Base-by-base conservation (phyloP, 257 asterid species). In the Solanum tarijense region DNA sequence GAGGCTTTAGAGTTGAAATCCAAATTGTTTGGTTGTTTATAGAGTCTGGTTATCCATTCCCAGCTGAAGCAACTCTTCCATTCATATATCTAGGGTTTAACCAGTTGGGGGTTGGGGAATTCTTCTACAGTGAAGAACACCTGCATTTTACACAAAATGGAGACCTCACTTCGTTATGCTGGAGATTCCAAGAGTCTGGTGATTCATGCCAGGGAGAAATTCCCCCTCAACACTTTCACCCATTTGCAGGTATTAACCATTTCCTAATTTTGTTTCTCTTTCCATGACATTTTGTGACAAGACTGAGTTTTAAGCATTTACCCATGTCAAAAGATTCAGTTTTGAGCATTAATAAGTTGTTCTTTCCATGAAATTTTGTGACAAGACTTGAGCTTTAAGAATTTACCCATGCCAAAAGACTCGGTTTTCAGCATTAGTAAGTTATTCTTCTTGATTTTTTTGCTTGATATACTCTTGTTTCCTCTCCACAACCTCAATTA, bases 171-270 rank as follows among this genome's bases (percentile, higher is more conserved):
- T 6, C 90, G 99, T 84, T 96, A 92, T 73, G 92, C 89, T 79
- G 98, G 91, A 21, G 96, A 96, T 86, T 92, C 98, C 89, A 96
- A 95, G 91, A 88, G 95, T 83, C 91, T 97, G 35, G 89, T 94
- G 85, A 92, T 97, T 88, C 94, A 92, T 91, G 99, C 98, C 90
- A 97, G 92, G 95, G 98, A 97, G 90, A 95, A 91, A 90, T 83
- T 89, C 85, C 96, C 98, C 62, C 52, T 93, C 81, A 89, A 91
- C 72, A 39, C 93, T 89, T 90, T 88, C 73, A 87, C 95, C 72
- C 87, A 89, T 55, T 92, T 94, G 91, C 96, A 96, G 96, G 99
- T 96, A 46, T 35, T 34, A 11, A 73, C 36, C 55, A 14, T 38
- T 41, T 38, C 12, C 29, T 66, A 12, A 20, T 55, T 55, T 65